A percentile compares a stretch with the other conserved stretches of the same genome.
Conservation (phyloP, 345 rosid species). For the Dimocarpus longan region DNA sequence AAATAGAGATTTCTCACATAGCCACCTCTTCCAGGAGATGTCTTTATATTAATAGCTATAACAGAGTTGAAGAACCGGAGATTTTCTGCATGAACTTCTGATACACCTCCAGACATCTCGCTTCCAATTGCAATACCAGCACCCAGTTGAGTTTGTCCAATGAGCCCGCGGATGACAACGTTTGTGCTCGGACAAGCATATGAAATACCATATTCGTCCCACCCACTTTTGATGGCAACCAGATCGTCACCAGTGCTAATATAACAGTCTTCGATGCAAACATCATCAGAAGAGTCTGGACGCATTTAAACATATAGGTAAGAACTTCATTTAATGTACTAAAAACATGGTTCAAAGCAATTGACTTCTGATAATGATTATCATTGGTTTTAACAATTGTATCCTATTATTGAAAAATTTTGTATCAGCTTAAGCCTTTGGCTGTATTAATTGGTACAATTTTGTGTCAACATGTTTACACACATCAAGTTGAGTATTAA, state of each 20-base stretch:
- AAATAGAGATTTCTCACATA: slow-evolving; percentile 75
- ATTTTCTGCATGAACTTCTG: slow-evolving; percentile 70
- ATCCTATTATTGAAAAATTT: too few species aligned
- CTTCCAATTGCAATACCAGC: slow-evolving; percentile 94
- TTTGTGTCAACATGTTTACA: too few species aligned
- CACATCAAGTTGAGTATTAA: too few species aligned
- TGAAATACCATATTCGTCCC: slow-evolving; percentile 94
- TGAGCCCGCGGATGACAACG: slow-evolving; percentile 64
- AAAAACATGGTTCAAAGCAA: too few species aligned
- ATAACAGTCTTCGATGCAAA: slow-evolving; percentile 89
- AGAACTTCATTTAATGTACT: background rate
- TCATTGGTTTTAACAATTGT: background rate
- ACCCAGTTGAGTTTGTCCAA: slow-evolving; percentile 67
- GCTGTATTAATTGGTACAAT: too few species aligned
- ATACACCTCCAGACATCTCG: slow-evolving; percentile 98
- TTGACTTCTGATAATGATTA: background rate
- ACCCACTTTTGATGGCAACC: slow-evolving; percentile 90
- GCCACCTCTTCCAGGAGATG: slow-evolving; percentile 93
- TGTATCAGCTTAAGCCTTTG: too few species aligned
- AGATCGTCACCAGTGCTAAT: slow-evolving; percentile 94
- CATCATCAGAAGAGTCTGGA: slow-evolving; percentile 85
- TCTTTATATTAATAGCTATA: slow-evolving; percentile 76
- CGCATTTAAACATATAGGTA: slow-evolving; percentile 21
- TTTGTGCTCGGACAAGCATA: slow-evolving; percentile 79
- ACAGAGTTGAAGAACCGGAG: slow-evolving; percentile 59